Conservation (phyloP, 2,329 filamentous ascomycete genomes). For the Fusarium coffeatum region DNA sequence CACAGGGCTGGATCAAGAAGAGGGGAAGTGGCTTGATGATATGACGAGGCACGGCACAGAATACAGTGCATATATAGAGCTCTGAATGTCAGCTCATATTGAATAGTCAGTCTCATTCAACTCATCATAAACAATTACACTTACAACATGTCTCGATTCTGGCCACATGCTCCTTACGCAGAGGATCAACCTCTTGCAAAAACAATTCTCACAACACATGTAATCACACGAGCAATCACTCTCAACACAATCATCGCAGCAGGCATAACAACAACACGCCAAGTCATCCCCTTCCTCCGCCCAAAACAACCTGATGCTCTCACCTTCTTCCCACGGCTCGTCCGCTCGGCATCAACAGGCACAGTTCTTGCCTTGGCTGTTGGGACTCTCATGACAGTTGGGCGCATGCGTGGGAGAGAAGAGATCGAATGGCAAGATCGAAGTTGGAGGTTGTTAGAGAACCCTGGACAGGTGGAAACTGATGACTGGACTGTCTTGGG, state of each 20-base stretch:
- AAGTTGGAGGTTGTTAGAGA: conserved; percentile 70
- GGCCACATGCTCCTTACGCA: conserved; percentile 67
- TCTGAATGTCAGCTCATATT: neutral
- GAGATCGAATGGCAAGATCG: conserved; percentile 74
- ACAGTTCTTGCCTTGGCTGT: conserved; percentile 59
- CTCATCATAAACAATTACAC: neutral
- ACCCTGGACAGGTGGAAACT: conserved; percentile 64
- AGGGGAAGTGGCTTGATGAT: conserved; percentile 32
- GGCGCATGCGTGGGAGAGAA: conserved; percentile 66
- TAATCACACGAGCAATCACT: conserved; percentile 67
- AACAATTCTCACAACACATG: conserved; percentile 69
- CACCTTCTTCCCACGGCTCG: conserved; percentile 52
- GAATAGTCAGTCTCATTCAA: neutral
- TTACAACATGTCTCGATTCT: conserved; percentile 64
- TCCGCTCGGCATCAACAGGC: conserved; percentile 60
- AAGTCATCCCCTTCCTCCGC: conserved; percentile 47
- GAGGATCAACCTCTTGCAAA: conserved; percentile 70
- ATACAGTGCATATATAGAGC: neutral
- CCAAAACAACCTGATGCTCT: conserved; percentile 45
- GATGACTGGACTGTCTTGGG: conserved; percentile 67
- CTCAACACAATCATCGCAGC: conserved; percentile 63
- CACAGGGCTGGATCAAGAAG: conserved; percentile 13
- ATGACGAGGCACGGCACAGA: conserved; percentile 17
- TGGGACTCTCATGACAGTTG: conserved; percentile 57
- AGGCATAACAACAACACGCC: conserved; percentile 51